These are phyloP conservation scores for Castanea crenata DNA, from an alignment of 306 rosid species.

Conservation along the genomic window DNA sequence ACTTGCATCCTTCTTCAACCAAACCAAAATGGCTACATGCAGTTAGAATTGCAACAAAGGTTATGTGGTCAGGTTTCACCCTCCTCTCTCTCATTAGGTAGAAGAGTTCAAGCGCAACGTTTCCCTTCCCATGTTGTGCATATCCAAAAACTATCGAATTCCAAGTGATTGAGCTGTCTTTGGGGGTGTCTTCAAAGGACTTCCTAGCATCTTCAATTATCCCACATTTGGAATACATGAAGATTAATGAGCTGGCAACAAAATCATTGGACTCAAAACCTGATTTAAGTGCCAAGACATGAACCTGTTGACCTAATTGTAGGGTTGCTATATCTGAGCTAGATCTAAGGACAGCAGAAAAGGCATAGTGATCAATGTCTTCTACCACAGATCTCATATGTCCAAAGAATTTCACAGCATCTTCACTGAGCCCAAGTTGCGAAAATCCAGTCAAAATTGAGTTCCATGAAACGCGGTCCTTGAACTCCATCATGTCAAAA, in stretches of 20 bases:
- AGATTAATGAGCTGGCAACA: conserved; percentile 75
- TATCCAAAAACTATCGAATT: conserved; percentile 80
- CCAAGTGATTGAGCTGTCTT: conserved; percentile 61
- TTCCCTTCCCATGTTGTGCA: conserved; percentile 84
- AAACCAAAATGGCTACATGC: conserved; percentile 86
- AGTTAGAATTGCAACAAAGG: conserved; percentile 79
- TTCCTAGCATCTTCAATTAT: conserved; percentile 72
- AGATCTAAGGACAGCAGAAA: conserved; percentile 64
- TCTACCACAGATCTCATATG: conserved; percentile 43
- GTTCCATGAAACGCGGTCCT: conserved; percentile 80
- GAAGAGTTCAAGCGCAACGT: conserved; percentile 62
- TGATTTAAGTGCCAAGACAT: conserved; percentile 48
- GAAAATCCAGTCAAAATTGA: conserved; percentile 72
- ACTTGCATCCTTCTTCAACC: conserved; percentile 60
- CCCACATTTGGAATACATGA: conserved; percentile 92
- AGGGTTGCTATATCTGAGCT: conserved; percentile 77
- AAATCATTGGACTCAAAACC: conserved; percentile 59
- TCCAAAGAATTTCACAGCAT: conserved; percentile 57
- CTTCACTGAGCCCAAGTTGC: conserved; percentile 68
- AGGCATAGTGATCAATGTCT: conserved; percentile 64
- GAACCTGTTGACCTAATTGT: conserved; percentile 74
- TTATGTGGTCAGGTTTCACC: conserved; percentile 78
- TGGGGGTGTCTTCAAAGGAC: conserved; percentile 59
- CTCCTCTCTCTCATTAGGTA: conserved; percentile 51
- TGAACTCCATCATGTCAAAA: conserved; percentile 47